These are phyloP conservation scores for Colletotrichum australisinense DNA, from an alignment of 2,329 filamentous ascomycete genomes.

Conservation along the genomic window DNA sequence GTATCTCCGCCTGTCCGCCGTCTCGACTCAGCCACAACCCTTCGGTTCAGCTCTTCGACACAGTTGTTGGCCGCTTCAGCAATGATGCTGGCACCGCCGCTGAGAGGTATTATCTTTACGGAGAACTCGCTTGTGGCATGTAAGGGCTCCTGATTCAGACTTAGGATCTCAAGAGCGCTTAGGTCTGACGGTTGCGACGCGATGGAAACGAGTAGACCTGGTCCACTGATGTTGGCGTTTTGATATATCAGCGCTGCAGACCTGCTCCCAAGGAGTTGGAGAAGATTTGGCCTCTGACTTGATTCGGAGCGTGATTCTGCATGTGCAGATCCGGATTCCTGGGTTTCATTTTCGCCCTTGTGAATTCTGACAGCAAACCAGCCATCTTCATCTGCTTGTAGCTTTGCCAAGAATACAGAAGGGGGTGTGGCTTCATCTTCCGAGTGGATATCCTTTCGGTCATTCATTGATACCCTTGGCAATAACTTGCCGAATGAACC, in stretches of 20 bases:
- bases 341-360: background rate
- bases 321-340: background rate
- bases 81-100: background rate
- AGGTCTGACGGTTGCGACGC: background rate
- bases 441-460: background rate
- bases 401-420: background rate
- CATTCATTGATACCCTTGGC: background rate
- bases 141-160: background rate
- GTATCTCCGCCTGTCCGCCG: background rate
- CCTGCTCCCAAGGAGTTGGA: background rate
- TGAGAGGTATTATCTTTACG: constrained; percentile 4
- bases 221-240: constrained; percentile 1
- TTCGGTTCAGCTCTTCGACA: background rate
- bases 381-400: background rate
- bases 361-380: constrained; percentile 5
- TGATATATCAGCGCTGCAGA: background rate
- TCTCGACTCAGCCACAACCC: constrained; percentile 1
- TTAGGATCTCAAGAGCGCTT: background rate
- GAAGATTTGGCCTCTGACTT: background rate
- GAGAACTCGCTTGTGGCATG: background rate
- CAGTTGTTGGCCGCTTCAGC: background rate
- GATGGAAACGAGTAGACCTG: constrained; percentile 3
- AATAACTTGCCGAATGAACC: background rate
- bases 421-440: background rate
- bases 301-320: background rate